phyloP scores from a whole-genome alignment of 129 eudicot species.

The Tagetes erecta region DNA sequence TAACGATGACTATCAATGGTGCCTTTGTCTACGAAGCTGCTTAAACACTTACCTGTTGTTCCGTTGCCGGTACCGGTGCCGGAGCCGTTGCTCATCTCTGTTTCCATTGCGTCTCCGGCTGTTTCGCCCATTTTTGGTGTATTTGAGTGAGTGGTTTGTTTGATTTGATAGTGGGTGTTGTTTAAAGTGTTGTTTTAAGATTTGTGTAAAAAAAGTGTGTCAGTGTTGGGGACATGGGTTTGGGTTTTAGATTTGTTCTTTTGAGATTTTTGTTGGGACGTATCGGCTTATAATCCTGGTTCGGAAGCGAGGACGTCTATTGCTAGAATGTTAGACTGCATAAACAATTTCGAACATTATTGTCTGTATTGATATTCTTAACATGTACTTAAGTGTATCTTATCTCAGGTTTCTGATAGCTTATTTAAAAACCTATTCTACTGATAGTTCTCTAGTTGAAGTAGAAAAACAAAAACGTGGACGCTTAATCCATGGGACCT shows the following conservation, averaged over 20 bases:
- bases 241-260: background rate
- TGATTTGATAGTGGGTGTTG: constrained; percentile 5
- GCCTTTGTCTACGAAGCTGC: constrained; percentile 61
- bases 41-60: constrained; percentile 39
- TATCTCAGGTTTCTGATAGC: no score
- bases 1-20: constrained; percentile 69
- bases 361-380: no score
- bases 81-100: constrained; percentile 35
- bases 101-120: constrained; percentile 34
- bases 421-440: no score
- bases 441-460: no score
- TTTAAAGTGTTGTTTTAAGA: background rate
- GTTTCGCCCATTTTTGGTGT: constrained; percentile 26
- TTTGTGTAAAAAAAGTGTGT: constrained; percentile 11
- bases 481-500: no score
- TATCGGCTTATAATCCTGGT: no score
- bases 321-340: background rate
- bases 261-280: no score
- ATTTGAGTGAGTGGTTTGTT: background rate
- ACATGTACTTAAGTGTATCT: no score
- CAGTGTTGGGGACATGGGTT: background rate
- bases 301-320: no score
- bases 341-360: no score
- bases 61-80: constrained; percentile 23
- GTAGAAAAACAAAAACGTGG: no score